phyloP scores from a whole-genome alignment of 495 filamentous ascomycete species.

The Trichoderma gamsii region DNA sequence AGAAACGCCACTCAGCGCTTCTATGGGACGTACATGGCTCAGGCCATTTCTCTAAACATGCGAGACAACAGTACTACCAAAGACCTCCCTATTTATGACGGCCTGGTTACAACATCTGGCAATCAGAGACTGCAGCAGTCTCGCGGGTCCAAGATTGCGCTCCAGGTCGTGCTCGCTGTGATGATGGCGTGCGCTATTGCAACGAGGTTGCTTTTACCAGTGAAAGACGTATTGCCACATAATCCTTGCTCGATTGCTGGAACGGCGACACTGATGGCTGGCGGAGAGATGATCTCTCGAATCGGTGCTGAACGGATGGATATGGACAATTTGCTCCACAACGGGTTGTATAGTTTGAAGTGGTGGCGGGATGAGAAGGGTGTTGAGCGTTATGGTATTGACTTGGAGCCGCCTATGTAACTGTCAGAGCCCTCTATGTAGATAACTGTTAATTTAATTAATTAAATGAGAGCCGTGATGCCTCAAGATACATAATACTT shows the following conservation, averaged over 20 bases:
- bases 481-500: too few relatives aligned
- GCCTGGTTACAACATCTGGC: neutral
- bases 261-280: constrained; percentile 11
- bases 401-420: neutral
- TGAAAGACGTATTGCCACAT: constrained; percentile 4
- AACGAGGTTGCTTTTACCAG: neutral
- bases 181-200: constrained; percentile 14
- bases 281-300: constrained; percentile 22
- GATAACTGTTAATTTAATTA: neutral
- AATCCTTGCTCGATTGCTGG: constrained; percentile 15
- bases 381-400: neutral
- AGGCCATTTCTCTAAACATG: constrained; percentile 15
- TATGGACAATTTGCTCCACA: neutral
- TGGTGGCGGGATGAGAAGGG: constrained; percentile 15
- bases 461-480: too few relatives aligned
- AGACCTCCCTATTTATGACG: neutral
- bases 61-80: neutral
- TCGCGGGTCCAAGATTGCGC: constrained; percentile 14
- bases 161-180: constrained; percentile 2
- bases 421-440: neutral
- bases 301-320: constrained; percentile 20
- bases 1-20: neutral
- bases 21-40: constrained; percentile 9
- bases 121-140: constrained; percentile 11
- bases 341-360: constrained; percentile 1